Conservation (phyloP, 257 asterid genomes). For the Ophiorrhiza pumila region DNA sequence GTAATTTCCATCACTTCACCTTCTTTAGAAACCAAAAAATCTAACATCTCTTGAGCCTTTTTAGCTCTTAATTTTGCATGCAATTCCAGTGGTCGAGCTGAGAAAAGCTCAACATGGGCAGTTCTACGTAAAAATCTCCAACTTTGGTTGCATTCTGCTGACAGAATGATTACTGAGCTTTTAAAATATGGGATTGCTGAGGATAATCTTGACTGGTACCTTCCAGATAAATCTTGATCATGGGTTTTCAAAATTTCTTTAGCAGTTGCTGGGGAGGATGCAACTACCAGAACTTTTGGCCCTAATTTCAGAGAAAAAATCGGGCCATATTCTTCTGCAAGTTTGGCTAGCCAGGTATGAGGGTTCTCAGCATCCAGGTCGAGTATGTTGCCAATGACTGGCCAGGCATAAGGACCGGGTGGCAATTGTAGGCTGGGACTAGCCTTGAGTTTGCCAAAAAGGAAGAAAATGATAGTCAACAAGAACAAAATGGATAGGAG, state of each 20-base stretch:
- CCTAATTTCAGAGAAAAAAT: neutral
- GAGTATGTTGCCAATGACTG: too few relatives aligned
- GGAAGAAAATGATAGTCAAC: too few relatives aligned
- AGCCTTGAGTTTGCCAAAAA: too few relatives aligned
- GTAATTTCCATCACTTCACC: slow-evolving; percentile 6
- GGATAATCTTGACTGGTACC: neutral
- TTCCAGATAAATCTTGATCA: neutral
- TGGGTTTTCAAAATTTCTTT: slow-evolving; percentile 3
- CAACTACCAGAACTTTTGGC: neutral
- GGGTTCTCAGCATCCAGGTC: neutral
- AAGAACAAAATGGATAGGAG: too few relatives aligned
- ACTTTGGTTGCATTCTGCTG: neutral
- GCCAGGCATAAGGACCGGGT: too few relatives aligned
- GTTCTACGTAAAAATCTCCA: neutral
- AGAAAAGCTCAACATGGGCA: slow-evolving; percentile 4
- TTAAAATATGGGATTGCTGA: neutral
- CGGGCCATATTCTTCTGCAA: neutral
- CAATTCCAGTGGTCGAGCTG: neutral
- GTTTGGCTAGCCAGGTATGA: neutral
- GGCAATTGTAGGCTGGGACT: too few relatives aligned
- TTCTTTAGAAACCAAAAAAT: neutral
- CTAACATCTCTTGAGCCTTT: neutral
- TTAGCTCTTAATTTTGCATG: neutral
- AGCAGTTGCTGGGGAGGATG: slow-evolving; percentile 6
- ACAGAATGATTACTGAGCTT: neutral